Base-by-base conservation (phyloP, 495 filamentous ascomycete genomes). In the Hypoxylon lienhwacheense region DNA sequence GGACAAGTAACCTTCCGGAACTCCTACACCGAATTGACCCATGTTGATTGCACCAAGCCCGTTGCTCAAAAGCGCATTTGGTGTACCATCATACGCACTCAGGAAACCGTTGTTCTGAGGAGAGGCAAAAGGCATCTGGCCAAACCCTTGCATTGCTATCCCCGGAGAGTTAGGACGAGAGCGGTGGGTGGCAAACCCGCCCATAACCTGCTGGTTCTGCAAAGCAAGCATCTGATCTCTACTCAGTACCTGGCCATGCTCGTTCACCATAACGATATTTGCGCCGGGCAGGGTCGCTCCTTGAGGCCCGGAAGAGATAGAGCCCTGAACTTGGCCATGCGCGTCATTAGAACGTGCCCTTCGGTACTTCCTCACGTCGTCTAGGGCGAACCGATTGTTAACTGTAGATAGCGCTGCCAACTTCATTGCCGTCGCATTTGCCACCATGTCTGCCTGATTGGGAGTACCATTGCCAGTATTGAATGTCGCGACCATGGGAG, bases 361-460 rank as follows among this genome's bases (percentile, higher is more conserved):
- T 40, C 91, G 89, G 69, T 91, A 97, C 69, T 96, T 96, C 53
- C 90, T 88, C 41, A 90, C 91, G 70, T 97, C 91, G 56, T 98
- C 93, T 53, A 98, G 78, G 26, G 95, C 92, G 65, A 98, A 96
- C 14, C 93, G 88, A 70, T 97, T 97, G 73, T 97, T 97, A 47
- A 98, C 93, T 3, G 93, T 98, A 7, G 92, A 97, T 28, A 98
- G 75, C 14, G 93, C 93, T 45, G 93, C 93, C 32, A 98, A 81
- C 71, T 97, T 98, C 93, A 98, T 98, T 11, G 93, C 93, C 7
- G 93, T 97, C 6, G 93, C 95, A 67, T 97, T 97, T 34, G 93
- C 93, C 46, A 98, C 89, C 91, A 98, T 97, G 62, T 98, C 95
- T 11, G 91, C 93, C 66, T 95, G 90, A 41, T 79, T 84, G 26